Evolutionary conservation across 306 rosid species (phyloP).

Genomic region (Castanea crenata): DNA sequence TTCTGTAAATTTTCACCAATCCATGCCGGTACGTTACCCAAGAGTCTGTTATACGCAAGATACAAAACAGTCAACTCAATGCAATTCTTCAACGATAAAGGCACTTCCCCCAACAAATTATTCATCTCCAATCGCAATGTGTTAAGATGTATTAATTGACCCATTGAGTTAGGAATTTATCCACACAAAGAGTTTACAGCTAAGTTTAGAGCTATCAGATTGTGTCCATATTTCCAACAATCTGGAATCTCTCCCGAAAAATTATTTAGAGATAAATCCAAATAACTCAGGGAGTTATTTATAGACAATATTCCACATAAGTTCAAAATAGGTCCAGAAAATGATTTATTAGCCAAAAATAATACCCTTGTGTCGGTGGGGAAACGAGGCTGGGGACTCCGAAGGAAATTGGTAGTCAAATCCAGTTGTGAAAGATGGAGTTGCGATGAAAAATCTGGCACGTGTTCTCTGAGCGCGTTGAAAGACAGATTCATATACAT

Average conservation of each 20-base stretch:
- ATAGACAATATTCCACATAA: conserved; percentile 9
- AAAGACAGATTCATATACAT: neutral
- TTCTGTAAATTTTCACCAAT: too few species aligned
- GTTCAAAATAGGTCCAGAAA: neutral
- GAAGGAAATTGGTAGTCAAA: neutral
- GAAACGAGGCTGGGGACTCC: conserved; percentile 13
- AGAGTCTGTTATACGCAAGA: accelerated
- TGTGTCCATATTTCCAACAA: conserved; percentile 9
- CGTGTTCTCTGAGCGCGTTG: neutral
- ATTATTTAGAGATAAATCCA: conserved; percentile 13
- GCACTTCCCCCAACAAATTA: accelerated
- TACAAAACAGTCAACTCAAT: accelerated
- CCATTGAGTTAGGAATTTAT: too few species aligned
- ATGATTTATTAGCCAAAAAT: neutral
- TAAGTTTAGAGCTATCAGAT: accelerated
- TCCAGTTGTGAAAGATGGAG: neutral
- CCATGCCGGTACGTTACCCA: accelerated
- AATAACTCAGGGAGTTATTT: neutral
- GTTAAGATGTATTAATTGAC: too few species aligned
- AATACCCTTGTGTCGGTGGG: neutral
- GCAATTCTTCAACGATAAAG: too few species aligned
- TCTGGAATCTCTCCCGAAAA: conserved; percentile 16
- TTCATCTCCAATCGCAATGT: accelerated
- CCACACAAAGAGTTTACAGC: accelerated
- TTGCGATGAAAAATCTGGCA: conserved; percentile 4